phyloP scores from a whole-genome alignment of 352 stramenopile genomes.

The Globisporangium mamillatum region DNA sequence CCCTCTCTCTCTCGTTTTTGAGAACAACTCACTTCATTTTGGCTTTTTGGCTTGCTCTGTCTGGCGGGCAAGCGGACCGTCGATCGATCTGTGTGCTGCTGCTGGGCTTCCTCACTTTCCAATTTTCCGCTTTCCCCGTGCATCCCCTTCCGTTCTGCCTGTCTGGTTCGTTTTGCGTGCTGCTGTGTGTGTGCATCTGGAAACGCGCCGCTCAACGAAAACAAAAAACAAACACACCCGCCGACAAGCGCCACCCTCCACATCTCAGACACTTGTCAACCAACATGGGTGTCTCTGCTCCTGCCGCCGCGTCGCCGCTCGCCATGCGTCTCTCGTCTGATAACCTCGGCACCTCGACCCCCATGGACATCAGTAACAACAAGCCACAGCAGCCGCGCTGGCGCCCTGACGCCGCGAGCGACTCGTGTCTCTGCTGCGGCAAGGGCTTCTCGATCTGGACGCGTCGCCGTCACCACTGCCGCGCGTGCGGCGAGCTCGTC shows the following conservation, averaged over 20 bases:
- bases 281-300: constrained; percentile 14
- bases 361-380: background rate
- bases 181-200: constrained; percentile 1
- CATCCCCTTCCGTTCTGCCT: background rate
- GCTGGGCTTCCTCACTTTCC: background rate
- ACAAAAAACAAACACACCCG: background rate
- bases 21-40: background rate
- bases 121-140: background rate
- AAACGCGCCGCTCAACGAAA: constrained; percentile 2
- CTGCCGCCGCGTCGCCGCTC: constrained; percentile 8
- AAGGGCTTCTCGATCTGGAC: constrained; percentile 71
- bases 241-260: background rate
- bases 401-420: constrained; percentile 67
- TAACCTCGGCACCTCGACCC: background rate
- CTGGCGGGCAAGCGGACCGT: background rate
- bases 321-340: constrained; percentile 7
- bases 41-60: background rate
- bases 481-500: constrained; percentile 73
- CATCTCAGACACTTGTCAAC: background rate
- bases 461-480: constrained; percentile 75
- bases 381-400: constrained; percentile 36
- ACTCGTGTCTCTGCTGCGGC: constrained; percentile 69
- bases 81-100: background rate
- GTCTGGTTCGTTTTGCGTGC: background rate
- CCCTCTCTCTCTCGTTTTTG: constrained; percentile 1